Evolutionary conservation across 306 rosid species (phyloP), one percentile per base, ranked within the genome.

Genomic region (Prunus mume): DNA sequence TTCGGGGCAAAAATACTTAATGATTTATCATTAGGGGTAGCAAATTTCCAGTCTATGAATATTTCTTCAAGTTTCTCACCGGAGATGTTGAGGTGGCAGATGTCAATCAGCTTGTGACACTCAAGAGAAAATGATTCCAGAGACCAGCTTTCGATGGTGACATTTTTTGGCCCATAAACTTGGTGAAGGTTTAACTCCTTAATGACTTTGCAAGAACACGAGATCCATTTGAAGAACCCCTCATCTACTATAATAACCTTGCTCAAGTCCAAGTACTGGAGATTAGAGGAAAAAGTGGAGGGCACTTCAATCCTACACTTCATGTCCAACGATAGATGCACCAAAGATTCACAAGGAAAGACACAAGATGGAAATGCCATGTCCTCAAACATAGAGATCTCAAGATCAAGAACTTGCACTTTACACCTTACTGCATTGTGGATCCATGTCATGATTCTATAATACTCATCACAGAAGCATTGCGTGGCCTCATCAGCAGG

Each of bases 1-100:
- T 75, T 75, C 11, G 78, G 78, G 20, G 71, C 56, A 19, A 34
- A 50, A 30, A 75, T 15, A n/a, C 51, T 5, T 3, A 75, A 32
- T 6, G 19, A 30, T 30, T 22, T 75, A 12, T 28, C 32, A 18
- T 19, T 12, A n/a, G 62, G 71, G 9, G 71, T 63, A 51, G 50
- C 71, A 50, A 64, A 63, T n/a, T 30, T 22, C 63, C 71, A 64
- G 19, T n/a, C 8, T 13, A 74, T 24, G 13, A 2, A 0, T 34
- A 75, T n/a, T 1, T 1, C 8, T 5, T 8, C 13, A 3, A 74
- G 60, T 19, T 27, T 49, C 63, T 64, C 78, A 5, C 30, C 62
- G 2, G 62, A 49, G 30, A 75, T 41, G 8, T 47, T 28, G 7
- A 75, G 45, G 13, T 49, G 78, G 12, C 57, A 8, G 12, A 22